Base-by-base conservation (phyloP, 2,329 filamentous ascomycete species). In the Nemania serpens region DNA sequence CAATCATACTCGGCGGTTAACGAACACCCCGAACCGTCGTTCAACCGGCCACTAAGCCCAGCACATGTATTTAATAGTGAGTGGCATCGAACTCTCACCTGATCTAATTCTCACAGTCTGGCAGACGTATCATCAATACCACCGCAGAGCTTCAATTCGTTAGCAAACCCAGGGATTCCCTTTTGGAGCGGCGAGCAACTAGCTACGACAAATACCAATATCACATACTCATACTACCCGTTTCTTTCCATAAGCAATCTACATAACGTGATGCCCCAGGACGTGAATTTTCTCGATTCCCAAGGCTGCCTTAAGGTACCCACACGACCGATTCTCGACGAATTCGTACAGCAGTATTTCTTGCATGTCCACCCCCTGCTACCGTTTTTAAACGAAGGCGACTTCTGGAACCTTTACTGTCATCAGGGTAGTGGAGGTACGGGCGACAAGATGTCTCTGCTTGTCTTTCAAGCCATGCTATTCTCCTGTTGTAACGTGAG, bases 311-410 rank as follows among this genome's bases (percentile, higher is more conserved):
- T 83, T 1, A 75, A 75, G 17, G 70, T 83, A 6, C 81, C 81
- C 0, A 76, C 74, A 0, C 71, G 74, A 20, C 60, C 71, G 0
- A 71, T 79, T 1, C 69, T 82, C 0, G 77, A 82, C 53, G 78
- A 81, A 51, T 82, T 84, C 59, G 73, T 83, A 4, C 75, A 78
- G 64, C 77, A 81, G 50, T 81, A 80, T 63, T 81, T 81, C 57
- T 68, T 80, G 12, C 78, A 80, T 55, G 77, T 81, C n/a, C 79
- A 81, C 56, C 78, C 78, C 1, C 64, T 79, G 33, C 69, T 80
- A 33, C 79, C 79, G 0, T 68, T 81, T 20, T 63, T 81, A 29
- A 75, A 80, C 51, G 78, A 84, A 66, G 78, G 77, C 0, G 75
- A 80, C 42, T 81, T 82, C 57, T 83, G 81, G 81, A 76, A 81